Base-by-base conservation (phyloP, 257 asterid genomes). In the Rubia yunnanensis region DNA sequence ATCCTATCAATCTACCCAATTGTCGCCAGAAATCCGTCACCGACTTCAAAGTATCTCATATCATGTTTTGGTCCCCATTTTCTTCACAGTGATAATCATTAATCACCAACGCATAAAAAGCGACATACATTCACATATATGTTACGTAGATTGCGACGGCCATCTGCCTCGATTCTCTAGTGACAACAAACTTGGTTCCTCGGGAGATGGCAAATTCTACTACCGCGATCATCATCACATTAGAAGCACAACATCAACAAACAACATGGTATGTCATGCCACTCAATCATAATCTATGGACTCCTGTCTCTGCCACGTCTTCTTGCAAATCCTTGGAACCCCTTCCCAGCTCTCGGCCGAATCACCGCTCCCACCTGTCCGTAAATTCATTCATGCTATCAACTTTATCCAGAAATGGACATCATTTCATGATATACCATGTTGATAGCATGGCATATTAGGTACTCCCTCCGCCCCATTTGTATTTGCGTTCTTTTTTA, bases 311-410 rank as follows among this genome's bases (percentile, higher is more conserved):
- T 5, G 50, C 58, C 32, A 39, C 38, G 22, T 38, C 49, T 73
- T 53, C n/a, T 48, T 59, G 65, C 76, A 66, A 66, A 30, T 39
- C 69, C 78, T 73, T 22, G 15, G 41, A 55, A 26, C 57, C 46
- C 57, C 34, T 6, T 49, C 73, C 59, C 6, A 31, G 38, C 31
- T 61, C 34, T 63, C 77, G 34, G 69, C n/a, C 52, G 80, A 58
- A 63, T 13, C 28, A 31, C 53, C 55, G 27, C 58, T 60, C 31
- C 52, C 24, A 36, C 62, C 80, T 76, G 63, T 56, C 41, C 20
- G 4, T 17, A 44, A 46, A 57, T 30, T 36, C 59, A 38, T 36
- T 13, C 14, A 2, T 56, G 46, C 4, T 27, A 27, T 14, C 35
- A 35, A 3, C 49, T 22, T 27, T 1, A 23, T 1, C 7, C 24